Conservation (phyloP, 2,329 filamentous ascomycete species). For the Beauveria rudraprayagi region DNA sequence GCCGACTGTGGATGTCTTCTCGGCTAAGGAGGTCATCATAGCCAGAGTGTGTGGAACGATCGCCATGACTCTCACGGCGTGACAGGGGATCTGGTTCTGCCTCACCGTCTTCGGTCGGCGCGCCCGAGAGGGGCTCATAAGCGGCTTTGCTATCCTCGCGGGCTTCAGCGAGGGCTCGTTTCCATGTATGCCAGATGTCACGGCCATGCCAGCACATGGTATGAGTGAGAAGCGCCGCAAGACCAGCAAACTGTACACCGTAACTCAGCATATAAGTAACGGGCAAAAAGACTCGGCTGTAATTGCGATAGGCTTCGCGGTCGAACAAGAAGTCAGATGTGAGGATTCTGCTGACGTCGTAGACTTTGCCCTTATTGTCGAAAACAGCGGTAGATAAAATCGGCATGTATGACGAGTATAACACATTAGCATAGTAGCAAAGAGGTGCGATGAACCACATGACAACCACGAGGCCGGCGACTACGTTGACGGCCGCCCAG, state of each 20-base stretch:
- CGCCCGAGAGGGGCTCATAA: slow-evolving; percentile 44
- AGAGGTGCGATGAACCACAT: slow-evolving; percentile 81
- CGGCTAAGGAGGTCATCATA: slow-evolving; percentile 52
- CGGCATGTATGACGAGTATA: slow-evolving; percentile 79
- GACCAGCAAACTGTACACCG: slow-evolving; percentile 74
- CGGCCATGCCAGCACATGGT: slow-evolving; percentile 77
- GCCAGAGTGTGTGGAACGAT: slow-evolving; percentile 28
- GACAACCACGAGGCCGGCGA: slow-evolving; percentile 69
- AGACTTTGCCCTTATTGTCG: slow-evolving; percentile 72
- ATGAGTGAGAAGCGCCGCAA: slow-evolving; percentile 72
- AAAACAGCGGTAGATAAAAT: slow-evolving; percentile 80
- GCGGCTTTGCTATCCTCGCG: slow-evolving; percentile 38
- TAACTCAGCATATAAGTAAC: slow-evolving; percentile 86
- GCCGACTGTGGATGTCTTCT: slow-evolving; percentile 75
- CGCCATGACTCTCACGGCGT: slow-evolving; percentile 15
- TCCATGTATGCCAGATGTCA: slow-evolving; percentile 74
- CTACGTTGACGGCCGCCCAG: slow-evolving; percentile 79
- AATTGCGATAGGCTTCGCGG: slow-evolving; percentile 64
- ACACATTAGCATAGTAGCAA: slow-evolving; percentile 70
- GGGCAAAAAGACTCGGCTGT: slow-evolving; percentile 76
- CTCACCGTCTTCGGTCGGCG: slow-evolving; percentile 15
- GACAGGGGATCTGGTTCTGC: slow-evolving; percentile 8
- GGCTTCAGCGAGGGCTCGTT: slow-evolving; percentile 57
- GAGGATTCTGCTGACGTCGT: slow-evolving; percentile 74
- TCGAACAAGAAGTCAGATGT: slow-evolving; percentile 74